Evolutionary conservation across 202 grass and related monocot genomes (phyloP).

Genomic region (Hordeum pubiflorum): DNA sequence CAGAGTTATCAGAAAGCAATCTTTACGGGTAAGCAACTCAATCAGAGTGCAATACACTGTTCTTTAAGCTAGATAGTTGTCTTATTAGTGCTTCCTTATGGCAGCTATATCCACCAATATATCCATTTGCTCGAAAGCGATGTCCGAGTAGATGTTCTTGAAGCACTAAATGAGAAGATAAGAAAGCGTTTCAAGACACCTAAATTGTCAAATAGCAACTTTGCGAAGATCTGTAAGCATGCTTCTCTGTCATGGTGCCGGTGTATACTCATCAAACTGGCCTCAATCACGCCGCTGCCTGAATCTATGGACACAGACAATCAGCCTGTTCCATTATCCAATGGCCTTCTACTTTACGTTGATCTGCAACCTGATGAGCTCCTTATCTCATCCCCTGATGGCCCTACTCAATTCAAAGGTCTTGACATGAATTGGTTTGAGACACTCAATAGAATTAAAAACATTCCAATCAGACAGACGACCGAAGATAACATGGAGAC

Average conservation of each 20-base stretch:
- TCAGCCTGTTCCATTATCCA: slow-evolving; percentile 44
- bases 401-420: slow-evolving; percentile 63
- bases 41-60: not conserved
- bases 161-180: slow-evolving; percentile 89
- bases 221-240: slow-evolving; percentile 81
- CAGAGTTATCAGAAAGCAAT: slow-evolving; percentile 71
- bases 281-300: slow-evolving; percentile 66
- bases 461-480: slow-evolving; percentile 65
- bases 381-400: slow-evolving; percentile 67
- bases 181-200: slow-evolving; percentile 92
- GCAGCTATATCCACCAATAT: slow-evolving; percentile 83
- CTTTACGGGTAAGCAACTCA: slow-evolving; percentile 61
- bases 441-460: slow-evolving; percentile 76
- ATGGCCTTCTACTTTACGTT: slow-evolving; percentile 57
- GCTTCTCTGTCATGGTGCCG: slow-evolving; percentile 92
- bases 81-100: slow-evolving; percentile 29
- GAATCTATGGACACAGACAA: slow-evolving; percentile 37
- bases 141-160: slow-evolving; percentile 67
- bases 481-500: slow-evolving; percentile 83
- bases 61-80: slow-evolving; percentile 18
- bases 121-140: slow-evolving; percentile 88
- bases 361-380: slow-evolving; percentile 91
- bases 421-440: slow-evolving; percentile 98
- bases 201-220: slow-evolving; percentile 69
- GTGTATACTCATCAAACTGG: slow-evolving; percentile 86